Base-by-base conservation (phyloP, 179 eudicot species). In the Beta macrorhiza region DNA sequence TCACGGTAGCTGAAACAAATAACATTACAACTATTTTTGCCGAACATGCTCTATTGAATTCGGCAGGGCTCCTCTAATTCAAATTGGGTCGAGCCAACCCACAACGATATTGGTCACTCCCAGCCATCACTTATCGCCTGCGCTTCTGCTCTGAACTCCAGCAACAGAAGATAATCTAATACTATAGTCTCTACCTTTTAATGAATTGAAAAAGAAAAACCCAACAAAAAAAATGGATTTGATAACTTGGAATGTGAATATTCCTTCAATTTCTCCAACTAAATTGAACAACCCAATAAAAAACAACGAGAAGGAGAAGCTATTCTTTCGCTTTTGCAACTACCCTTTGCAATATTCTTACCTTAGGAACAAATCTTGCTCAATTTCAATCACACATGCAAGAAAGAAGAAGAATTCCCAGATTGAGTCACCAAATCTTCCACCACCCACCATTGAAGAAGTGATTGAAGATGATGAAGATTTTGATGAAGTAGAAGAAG, bases 401-500 rank as follows among this genome's bases (percentile, higher is more conserved):
- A 82, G 37, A 71, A 92, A 78, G 86, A 91, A 89, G 79, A 89
- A 78, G 61, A 83, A 82, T 63, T 79, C 87, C 5, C 77, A 72
- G 14, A 76, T 83, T 12, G 87, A 88, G 16, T 82, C 80, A 10
- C 59, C 89, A 29, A 67, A 83, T 85, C 62, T 85, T 52, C 83
- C 84, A 79, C 91, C 93, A 42, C 83, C 82, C 53, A 81, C 90
- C 70, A 62, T 87, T 61, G 87, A 91, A 65, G 83, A 91, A 83
- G 86, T 89, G 72, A 80, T 86, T 61, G 74, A 80, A 16, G 86
- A 74, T 22, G 89, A 88, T 14, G 76, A 74, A 47, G 78, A 63
- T 17, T 83, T 64, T 44, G 86, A 81, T 47, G 88, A 85, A 22
- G 55, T 74, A 25, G 77, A 29, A 25, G 77, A 74, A 25, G 77